These are phyloP conservation scores for Mycocentrospora acerina DNA, from an alignment of 2,329 filamentous ascomycete genomes.

Conservation along the genomic window DNA sequence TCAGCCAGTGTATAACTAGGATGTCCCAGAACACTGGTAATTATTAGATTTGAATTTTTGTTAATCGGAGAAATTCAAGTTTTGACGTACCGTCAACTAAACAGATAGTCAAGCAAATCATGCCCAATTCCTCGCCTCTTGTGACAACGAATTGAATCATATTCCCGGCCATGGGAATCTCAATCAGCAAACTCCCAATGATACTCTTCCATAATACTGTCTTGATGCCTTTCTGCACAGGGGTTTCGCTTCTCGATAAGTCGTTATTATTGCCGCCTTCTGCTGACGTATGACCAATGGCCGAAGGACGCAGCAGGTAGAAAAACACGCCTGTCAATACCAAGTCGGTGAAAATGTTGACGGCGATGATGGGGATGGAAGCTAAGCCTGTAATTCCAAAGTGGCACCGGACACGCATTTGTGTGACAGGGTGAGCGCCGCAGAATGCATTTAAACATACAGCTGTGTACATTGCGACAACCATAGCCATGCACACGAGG, in stretches of 20 bases:
- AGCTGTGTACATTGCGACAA: slow-evolving; percentile 20
- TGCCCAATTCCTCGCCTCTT: slow-evolving; percentile 37
- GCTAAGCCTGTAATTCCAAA: slow-evolving; percentile 39
- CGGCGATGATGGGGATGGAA: slow-evolving; percentile 37
- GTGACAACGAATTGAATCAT: slow-evolving; percentile 36
- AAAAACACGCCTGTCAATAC: slow-evolving; percentile 41
- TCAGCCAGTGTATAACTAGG: slow-evolving; percentile 22
- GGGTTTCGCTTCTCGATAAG: slow-evolving; percentile 3
- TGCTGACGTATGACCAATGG: no score
- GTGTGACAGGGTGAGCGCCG: slow-evolving; percentile 32
- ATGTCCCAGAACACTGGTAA: slow-evolving; percentile 17
- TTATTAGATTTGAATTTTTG: neutral
- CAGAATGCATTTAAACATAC: slow-evolving; percentile 29
- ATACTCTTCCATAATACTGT: slow-evolving; percentile 29
- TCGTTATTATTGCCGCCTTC: no score
- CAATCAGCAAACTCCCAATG: slow-evolving; percentile 34
- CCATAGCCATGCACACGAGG: slow-evolving; percentile 24
- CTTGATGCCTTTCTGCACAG: slow-evolving; percentile 21
- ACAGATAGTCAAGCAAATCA: slow-evolving; percentile 43
- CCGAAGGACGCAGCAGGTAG: slow-evolving; percentile 34
- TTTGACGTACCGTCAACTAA: slow-evolving; percentile 37
- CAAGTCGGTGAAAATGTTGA: slow-evolving; percentile 39
- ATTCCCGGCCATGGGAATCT: slow-evolving; percentile 41
- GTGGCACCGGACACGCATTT: slow-evolving; percentile 31
- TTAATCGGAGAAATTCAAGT: no score